Conservation (phyloP, 257 asterid genomes). For the Capsicum baccatum region DNA sequence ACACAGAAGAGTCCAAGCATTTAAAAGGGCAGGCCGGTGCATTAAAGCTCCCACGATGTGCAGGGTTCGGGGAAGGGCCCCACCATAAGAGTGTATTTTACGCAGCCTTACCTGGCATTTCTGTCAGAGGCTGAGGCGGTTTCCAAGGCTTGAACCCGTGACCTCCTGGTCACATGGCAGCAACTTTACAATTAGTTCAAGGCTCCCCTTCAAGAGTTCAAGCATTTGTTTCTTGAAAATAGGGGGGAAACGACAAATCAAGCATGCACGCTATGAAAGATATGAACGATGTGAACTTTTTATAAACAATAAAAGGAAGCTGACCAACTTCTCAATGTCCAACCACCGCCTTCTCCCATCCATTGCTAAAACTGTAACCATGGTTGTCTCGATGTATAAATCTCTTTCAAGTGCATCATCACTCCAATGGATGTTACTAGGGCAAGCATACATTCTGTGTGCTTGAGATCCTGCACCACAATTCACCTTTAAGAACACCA, state of each 20-base stretch:
- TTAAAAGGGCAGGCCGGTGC: neutral
- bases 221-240: constrained; percentile 17
- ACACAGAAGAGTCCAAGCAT: constrained; percentile 26
- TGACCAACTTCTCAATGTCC: constrained; percentile 93
- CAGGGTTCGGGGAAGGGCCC: too few species aligned
- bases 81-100: too few species aligned
- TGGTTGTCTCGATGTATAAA: constrained; percentile 71
- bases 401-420: constrained; percentile 92
- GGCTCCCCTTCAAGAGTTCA: constrained; percentile 9
- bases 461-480: constrained; percentile 54
- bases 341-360: constrained; percentile 99
- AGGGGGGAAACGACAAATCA: constrained; percentile 18
- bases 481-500: constrained; percentile 12
- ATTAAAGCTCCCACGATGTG: too few species aligned
- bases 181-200: too few species aligned
- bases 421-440: constrained; percentile 69
- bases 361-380: constrained; percentile 92
- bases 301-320: constrained; percentile 42
- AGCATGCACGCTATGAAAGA: constrained; percentile 29
- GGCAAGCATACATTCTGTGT: constrained; percentile 58
- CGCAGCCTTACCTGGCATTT: too few species aligned
- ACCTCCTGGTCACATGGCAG: too few species aligned
- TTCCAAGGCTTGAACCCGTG: too few species aligned
- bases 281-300: constrained; percentile 25
- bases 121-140: too few species aligned